Evolutionary conservation across 2,329 filamentous ascomycete genomes (phyloP).

Genomic region (Nemania sp.): DNA sequence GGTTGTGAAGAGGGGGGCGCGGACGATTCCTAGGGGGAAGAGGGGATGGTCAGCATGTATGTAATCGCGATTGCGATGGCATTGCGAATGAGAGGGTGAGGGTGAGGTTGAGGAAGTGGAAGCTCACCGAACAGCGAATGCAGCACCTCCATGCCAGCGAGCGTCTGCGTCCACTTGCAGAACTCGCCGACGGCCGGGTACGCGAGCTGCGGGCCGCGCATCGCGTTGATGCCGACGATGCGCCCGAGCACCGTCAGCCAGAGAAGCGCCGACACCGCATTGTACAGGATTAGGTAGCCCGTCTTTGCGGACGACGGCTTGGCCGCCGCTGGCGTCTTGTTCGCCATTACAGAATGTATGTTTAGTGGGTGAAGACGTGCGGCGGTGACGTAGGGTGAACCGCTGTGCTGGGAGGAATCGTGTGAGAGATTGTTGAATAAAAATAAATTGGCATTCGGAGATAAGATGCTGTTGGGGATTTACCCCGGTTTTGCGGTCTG

Average conservation of each 20-base stretch:
- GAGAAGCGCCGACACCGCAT: conserved; percentile 72
- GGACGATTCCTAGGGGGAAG: conserved; percentile 69
- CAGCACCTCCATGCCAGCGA: conserved; percentile 79
- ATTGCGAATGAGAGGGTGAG: not conserved
- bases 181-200: conserved; percentile 67
- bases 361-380: not conserved
- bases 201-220: conserved; percentile 60
- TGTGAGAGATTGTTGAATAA: not conserved
- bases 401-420: not conserved
- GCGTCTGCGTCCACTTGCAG: conserved; percentile 79
- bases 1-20: conserved; percentile 83
- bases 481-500: no score
- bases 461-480: no score
- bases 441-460: not conserved
- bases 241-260: conserved; percentile 79
- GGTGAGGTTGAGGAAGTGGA: not conserved
- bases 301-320: conserved; percentile 53
- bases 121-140: conserved; percentile 74
- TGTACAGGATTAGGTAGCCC: conserved; percentile 83
- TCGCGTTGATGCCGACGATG: conserved; percentile 58
- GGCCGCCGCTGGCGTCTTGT: conserved; percentile 30
- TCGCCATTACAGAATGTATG: conserved; percentile 28
- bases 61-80: no score
- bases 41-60: conserved; percentile 13
- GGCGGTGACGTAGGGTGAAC: no score